Percentiles rank a stretch among this genome's conserved stretches.
Evolutionary conservation across 768 basidiomycete genomes (phyloP).

Genomic region (Trametes elegans): DNA sequence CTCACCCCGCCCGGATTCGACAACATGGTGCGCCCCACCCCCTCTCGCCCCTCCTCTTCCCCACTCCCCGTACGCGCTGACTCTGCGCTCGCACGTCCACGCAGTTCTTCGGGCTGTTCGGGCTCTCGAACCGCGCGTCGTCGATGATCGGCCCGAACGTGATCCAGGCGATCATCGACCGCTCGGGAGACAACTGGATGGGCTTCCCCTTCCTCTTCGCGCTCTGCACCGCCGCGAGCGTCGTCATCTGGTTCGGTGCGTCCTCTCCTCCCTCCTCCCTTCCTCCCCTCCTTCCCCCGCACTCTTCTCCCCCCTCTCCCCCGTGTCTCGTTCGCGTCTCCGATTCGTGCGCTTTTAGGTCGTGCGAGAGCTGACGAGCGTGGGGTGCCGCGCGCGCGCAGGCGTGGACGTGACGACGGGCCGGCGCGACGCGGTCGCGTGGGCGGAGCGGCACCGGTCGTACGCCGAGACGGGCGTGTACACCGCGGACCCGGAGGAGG

Average conservation of each 20-base stretch:
- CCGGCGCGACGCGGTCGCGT: constrained; percentile 35
- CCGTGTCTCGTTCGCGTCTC: too few relatives aligned
- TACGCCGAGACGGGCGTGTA: too few relatives aligned
- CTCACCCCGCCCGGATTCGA: constrained; percentile 86
- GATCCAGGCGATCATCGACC: constrained; percentile 77
- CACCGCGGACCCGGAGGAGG: too few relatives aligned
- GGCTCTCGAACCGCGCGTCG: constrained; percentile 78
- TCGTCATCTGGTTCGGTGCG: constrained; percentile 73
- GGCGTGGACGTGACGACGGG: constrained; percentile 37
- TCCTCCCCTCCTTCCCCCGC: too few relatives aligned
- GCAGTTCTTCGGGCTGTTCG: constrained; percentile 86
- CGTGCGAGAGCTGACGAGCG: too few relatives aligned
- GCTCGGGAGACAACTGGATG: constrained; percentile 69
- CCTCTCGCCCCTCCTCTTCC: too few relatives aligned
- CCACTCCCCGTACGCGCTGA: background rate
- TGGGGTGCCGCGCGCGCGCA: background rate
- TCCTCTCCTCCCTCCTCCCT: background rate
- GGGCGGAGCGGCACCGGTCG: constrained; percentile 31
- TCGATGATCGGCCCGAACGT: constrained; percentile 87
- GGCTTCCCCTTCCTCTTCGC: constrained; percentile 84
- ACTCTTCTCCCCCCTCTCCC: too few relatives aligned
- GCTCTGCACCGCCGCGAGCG: constrained; percentile 57
- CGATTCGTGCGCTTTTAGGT: too few relatives aligned
- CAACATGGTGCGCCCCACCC: constrained; percentile 68
- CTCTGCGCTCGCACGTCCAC: too few relatives aligned